Conservation (phyloP, 108 stramenopile species). For the Skeletonema tropicum region DNA sequence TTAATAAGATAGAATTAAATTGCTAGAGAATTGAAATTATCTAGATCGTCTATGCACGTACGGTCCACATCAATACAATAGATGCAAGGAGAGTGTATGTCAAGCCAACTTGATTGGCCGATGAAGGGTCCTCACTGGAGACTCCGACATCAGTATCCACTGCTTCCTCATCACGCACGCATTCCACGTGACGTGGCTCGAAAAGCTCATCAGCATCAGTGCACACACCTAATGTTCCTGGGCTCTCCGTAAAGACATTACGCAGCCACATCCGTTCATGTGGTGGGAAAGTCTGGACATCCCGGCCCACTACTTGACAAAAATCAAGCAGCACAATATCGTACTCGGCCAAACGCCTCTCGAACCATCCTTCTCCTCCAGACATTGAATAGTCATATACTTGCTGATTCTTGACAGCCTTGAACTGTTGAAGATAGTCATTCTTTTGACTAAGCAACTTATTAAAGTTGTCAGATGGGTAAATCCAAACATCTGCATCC, state of each 20-base stretch:
- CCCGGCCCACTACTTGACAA: slow-evolving; percentile 44
- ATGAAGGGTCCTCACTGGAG: not conserved
- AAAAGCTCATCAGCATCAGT: slow-evolving; percentile 23
- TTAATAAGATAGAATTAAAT: not conserved
- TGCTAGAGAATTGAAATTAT: not conserved
- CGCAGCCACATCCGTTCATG: slow-evolving; percentile 35
- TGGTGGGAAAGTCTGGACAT: not conserved
- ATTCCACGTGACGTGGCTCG: slow-evolving; percentile 3
- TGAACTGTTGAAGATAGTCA: slow-evolving; percentile 58
- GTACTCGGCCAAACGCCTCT: slow-evolving; percentile 73
- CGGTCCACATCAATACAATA: not conserved
- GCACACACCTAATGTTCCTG: slow-evolving; percentile 17
- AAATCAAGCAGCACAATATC: slow-evolving; percentile 47
- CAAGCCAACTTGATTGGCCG: not conserved
- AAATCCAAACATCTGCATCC: slow-evolving; percentile 47
- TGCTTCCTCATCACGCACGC: not conserved
- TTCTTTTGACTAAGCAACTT: slow-evolving; percentile 48
- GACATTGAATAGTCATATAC: slow-evolving; percentile 65
- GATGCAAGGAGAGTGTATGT: not conserved
- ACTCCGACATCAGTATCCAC: not conserved
- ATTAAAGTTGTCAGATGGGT: slow-evolving; percentile 31
- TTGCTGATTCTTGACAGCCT: slow-evolving; percentile 53
- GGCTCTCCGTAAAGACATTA: slow-evolving; percentile 43
- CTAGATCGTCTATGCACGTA: not conserved
- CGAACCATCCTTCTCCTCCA: slow-evolving; percentile 65